Percentiles rank a stretch among this genome's conserved stretches.
Conservation (phyloP, 306 rosid genomes). For the Rosa chinensis region DNA sequence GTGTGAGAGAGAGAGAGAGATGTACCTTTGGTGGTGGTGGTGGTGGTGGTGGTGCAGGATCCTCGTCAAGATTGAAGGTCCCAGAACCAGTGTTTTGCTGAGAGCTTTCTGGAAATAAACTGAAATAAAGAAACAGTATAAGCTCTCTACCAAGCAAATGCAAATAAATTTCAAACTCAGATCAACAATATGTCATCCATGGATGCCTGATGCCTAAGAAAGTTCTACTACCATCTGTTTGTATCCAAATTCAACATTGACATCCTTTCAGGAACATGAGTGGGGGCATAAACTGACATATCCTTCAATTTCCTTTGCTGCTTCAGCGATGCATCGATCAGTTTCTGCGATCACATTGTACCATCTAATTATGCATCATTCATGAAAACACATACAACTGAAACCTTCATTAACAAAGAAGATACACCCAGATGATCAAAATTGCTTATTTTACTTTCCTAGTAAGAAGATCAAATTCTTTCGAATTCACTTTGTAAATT, state of each 20-base stretch:
- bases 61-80: constrained; percentile 48
- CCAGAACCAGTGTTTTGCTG: constrained; percentile 41
- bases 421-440: not conserved
- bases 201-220: not conserved
- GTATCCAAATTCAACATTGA: constrained; percentile 42
- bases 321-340: constrained; percentile 58
- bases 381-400: no score
- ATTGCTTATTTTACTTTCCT: not conserved
- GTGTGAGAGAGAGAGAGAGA: constrained; percentile 4
- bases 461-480: not conserved
- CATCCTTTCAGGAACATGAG: constrained; percentile 45
- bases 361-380: constrained; percentile 8
- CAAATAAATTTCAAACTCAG: not conserved
- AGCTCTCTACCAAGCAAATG: constrained; percentile 16
- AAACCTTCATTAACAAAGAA: no score
- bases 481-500: no score
- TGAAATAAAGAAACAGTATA: constrained; percentile 33
- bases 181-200: not conserved
- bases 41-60: constrained; percentile 38
- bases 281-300: constrained; percentile 58
- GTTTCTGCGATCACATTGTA: constrained; percentile 50
- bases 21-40: constrained; percentile 64
- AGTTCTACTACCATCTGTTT: constrained; percentile 47
- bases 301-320: constrained; percentile 84
- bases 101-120: constrained; percentile 59